Percentiles rank a stretch among this genome's conserved stretches.
phyloP scores from a whole-genome alignment of 495 filamentous ascomycete species.

The Penicillium paradoxum region DNA sequence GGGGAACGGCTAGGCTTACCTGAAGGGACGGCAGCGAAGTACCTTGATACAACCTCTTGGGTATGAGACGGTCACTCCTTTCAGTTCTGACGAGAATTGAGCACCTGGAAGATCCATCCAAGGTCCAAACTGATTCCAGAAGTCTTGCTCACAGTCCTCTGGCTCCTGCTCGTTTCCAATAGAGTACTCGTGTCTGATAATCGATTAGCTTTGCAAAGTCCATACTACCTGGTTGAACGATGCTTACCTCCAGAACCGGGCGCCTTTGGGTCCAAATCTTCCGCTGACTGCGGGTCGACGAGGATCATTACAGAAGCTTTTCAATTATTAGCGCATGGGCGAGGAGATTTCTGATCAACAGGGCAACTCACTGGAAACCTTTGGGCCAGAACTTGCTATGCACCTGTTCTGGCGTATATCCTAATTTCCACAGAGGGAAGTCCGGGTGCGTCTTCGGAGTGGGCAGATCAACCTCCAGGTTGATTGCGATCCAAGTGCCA shows the following conservation, averaged over 20 bases:
- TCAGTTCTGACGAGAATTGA: not conserved
- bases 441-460: slow-evolving; percentile 40
- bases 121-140: slow-evolving; percentile 8
- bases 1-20: slow-evolving; percentile 19
- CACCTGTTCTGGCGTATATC: slow-evolving; percentile 35
- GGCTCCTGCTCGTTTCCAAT: not conserved
- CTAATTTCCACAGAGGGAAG: slow-evolving; percentile 40
- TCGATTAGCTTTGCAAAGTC: not conserved
- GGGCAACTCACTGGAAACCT: slow-evolving; percentile 14
- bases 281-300: not conserved
- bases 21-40: slow-evolving; percentile 41
- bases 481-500: slow-evolving; percentile 42
- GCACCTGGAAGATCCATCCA: not conserved
- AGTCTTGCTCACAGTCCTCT: not conserved
- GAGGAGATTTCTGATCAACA: not conserved
- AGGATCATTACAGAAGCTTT: slow-evolving; percentile 22
- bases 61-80: slow-evolving; percentile 20
- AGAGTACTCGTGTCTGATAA: not conserved
- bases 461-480: slow-evolving; percentile 35
- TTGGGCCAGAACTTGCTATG: slow-evolving; percentile 42
- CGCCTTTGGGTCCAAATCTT: not conserved
- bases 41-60: slow-evolving; percentile 40
- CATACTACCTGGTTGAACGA: not conserved
- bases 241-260: not conserved
- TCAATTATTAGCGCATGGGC: not conserved